phyloP scores from a whole-genome alignment of 192 early-diverging fungal species.

The Tieghemiomyces parasiticus region DNA sequence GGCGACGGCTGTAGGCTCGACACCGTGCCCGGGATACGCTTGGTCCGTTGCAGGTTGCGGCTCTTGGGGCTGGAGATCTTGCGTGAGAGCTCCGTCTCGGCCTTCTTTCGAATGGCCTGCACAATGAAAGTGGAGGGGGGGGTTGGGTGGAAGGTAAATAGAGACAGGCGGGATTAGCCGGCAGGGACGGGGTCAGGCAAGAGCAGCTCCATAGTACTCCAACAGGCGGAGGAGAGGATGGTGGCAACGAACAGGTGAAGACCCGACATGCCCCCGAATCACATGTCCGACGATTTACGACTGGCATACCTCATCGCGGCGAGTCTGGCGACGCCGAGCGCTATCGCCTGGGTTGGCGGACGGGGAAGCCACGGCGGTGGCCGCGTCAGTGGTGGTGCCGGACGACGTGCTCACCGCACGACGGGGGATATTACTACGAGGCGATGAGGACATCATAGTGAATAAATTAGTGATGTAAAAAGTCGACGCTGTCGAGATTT shows the following conservation, averaged over 20 bases:
- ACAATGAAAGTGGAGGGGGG: not conserved
- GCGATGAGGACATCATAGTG: slow-evolving; percentile 10
- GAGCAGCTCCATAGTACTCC: too few relatives aligned
- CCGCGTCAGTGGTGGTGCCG: slow-evolving; percentile 4
- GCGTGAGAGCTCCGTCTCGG: slow-evolving; percentile 53
- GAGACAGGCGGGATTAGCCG: not conserved
- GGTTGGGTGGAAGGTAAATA: not conserved
- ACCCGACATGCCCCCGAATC: not conserved
- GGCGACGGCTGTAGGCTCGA: slow-evolving; percentile 70
- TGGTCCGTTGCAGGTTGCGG: slow-evolving; percentile 17
- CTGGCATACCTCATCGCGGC: not conserved
- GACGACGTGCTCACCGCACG: slow-evolving; percentile 6
- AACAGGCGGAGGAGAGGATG: not conserved
- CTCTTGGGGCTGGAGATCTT: slow-evolving; percentile 25
- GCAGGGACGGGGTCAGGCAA: not conserved
- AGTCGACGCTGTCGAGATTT: too few relatives aligned
- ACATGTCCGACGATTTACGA: not conserved
- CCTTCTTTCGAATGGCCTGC: slow-evolving; percentile 58
- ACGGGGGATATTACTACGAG: slow-evolving; percentile 7
- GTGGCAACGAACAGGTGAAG: not conserved
- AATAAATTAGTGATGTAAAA: too few relatives aligned
- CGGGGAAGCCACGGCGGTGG: not conserved
- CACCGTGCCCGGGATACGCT: slow-evolving; percentile 56
- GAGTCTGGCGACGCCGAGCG: slow-evolving; percentile 7
- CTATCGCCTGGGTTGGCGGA: slow-evolving; percentile 5